Evolutionary conservation across 2,329 filamentous ascomycete species (phyloP).

Genomic region (Camillea tinctor): DNA sequence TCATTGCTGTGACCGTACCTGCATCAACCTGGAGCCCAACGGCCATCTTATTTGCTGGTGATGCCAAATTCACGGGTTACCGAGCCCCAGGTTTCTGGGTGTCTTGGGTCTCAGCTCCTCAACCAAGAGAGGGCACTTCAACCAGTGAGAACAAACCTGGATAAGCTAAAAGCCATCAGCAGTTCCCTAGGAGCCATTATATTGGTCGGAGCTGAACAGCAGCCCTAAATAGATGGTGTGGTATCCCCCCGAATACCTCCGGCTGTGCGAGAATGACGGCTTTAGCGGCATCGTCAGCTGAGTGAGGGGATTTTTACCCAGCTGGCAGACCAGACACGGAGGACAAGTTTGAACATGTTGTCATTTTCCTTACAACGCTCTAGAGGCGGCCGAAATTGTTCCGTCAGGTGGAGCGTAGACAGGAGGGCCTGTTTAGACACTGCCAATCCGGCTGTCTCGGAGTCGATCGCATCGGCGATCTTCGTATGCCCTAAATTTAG

Average conservation of each 20-base stretch:
- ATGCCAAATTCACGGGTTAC: not conserved
- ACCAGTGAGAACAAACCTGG: not conserved
- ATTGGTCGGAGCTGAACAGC: not conserved
- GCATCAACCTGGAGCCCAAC: not conserved
- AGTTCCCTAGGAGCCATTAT: not conserved
- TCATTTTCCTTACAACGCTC: not conserved
- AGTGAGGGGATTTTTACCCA: not conserved
- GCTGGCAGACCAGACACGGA: no score
- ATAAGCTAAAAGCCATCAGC: not conserved
- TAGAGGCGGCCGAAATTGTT: not conserved
- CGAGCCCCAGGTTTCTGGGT: not conserved
- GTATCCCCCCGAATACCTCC: not conserved
- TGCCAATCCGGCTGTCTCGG: not conserved
- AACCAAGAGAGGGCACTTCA: not conserved
- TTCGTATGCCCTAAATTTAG: not conserved
- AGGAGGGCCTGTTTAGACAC: not conserved
- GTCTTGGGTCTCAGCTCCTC: not conserved
- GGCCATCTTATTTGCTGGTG: not conserved
- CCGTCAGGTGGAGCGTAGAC: not conserved
- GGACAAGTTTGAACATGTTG: not conserved
- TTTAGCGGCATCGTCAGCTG: not conserved
- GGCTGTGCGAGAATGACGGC: not conserved
- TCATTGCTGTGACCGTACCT: not conserved
- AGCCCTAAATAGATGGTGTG: no score
- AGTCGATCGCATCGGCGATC: not conserved